These are phyloP conservation scores for Xylaria sp. DNA, from an alignment of 2,329 filamentous ascomycete species.

Conservation along the genomic window DNA sequence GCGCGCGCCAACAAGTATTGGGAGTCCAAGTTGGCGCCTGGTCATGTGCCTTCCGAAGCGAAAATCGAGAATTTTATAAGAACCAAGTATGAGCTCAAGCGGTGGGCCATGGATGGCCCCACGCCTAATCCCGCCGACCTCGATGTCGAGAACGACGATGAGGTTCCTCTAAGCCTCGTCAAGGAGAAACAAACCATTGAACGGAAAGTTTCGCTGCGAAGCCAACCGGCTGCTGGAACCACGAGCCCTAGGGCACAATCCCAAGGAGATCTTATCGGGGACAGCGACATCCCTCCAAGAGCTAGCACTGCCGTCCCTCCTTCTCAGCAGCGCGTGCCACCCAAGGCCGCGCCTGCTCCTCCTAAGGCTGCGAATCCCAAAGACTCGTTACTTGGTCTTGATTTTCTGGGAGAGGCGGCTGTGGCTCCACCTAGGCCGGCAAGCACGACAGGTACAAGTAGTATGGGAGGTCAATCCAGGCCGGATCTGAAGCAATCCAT, in stretches of 20 bases:
- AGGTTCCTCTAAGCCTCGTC: constrained; percentile 68
- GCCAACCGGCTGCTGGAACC: constrained; percentile 60
- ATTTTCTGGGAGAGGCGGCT: constrained; percentile 81
- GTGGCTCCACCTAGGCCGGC: constrained; percentile 78
- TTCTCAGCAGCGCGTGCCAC: constrained; percentile 56
- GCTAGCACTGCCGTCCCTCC: constrained; percentile 76
- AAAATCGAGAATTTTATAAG: constrained; percentile 99
- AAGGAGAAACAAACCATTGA: constrained; percentile 71
- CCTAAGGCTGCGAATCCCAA: constrained; percentile 74
- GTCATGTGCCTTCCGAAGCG: constrained; percentile 90
- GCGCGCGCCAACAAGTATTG: constrained; percentile 97
- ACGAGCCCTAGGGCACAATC: constrained; percentile 48
- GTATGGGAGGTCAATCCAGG: constrained; percentile 70
- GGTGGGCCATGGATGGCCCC: constrained; percentile 98
- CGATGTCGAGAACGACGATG: constrained; percentile 84
- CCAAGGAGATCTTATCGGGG: constrained; percentile 82
- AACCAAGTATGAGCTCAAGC: constrained; percentile 97
- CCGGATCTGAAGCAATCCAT: constrained; percentile 98
- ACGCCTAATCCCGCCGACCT: constrained; percentile 92
- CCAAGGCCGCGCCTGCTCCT: constrained; percentile 68
- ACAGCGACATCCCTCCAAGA: constrained; percentile 70
- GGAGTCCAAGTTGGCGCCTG: constrained; percentile 90
- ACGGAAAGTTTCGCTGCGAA: constrained; percentile 63
- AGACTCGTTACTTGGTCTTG: constrained; percentile 88
- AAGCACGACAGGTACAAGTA: constrained; percentile 73